phyloP scores from a whole-genome alignment of 441 rosid genomes.

The Flueggea neowawraea region DNA sequence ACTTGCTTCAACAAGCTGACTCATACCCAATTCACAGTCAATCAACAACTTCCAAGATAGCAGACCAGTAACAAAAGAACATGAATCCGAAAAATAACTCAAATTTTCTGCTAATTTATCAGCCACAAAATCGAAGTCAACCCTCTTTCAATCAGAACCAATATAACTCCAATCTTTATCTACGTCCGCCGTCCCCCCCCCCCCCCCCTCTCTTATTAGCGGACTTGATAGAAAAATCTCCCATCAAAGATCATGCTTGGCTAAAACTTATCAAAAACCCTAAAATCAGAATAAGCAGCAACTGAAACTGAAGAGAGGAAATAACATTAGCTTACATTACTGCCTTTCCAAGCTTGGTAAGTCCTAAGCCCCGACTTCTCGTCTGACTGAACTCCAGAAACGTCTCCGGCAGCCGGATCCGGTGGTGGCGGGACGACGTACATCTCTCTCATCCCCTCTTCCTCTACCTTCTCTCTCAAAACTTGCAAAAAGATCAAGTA shows the following conservation, averaged over 20 bases:
- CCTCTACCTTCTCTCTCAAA: not conserved
- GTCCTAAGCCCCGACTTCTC: slow-evolving; percentile 44
- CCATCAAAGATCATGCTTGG: no score
- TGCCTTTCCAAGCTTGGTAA: slow-evolving; percentile 84
- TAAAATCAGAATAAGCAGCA: not conserved
- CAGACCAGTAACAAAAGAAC: not conserved
- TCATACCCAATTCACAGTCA: slow-evolving; percentile 1
- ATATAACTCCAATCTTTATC: not conserved
- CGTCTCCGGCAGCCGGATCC: slow-evolving; percentile 30
- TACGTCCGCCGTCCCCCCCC: no score
- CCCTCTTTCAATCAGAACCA: not conserved
- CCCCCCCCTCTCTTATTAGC: not conserved
- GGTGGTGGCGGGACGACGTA: slow-evolving; percentile 46
- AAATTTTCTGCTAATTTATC: not conserved
- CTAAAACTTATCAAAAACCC: no score
- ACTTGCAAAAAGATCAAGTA: no score
- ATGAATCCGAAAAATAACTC: not conserved
- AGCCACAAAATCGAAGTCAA: not conserved
- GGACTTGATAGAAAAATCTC: not conserved
- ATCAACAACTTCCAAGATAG: not conserved
- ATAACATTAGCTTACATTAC: slow-evolving; percentile 51
- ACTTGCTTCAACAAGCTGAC: not conserved
- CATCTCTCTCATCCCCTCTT: slow-evolving; percentile 30
- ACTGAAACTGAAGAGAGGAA: slow-evolving; percentile 1
- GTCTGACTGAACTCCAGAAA: slow-evolving; percentile 4